These are phyloP conservation scores for Pseudogymnoascus sp. DNA, from an alignment of 2,329 filamentous ascomycete genomes.

Conservation along the genomic window DNA sequence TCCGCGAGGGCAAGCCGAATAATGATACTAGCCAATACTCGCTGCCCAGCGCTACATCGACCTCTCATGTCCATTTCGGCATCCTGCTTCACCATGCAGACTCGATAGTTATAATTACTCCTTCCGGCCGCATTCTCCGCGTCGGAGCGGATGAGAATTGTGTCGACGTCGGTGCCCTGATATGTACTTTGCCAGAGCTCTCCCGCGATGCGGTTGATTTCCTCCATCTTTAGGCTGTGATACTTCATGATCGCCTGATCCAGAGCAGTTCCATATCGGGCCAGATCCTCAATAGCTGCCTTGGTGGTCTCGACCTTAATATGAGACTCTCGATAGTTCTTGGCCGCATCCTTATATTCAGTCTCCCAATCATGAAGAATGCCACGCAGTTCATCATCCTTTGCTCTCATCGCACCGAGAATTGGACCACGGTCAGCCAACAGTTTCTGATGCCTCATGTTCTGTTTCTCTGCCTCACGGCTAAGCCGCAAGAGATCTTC, in stretches of 20 bases:
- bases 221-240: constrained; percentile 93
- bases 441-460: constrained; percentile 60
- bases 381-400: constrained; percentile 70
- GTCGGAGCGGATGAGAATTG: constrained; percentile 89
- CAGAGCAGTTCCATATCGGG: constrained; percentile 71
- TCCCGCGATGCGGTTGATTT: constrained; percentile 89
- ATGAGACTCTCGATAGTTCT: constrained; percentile 77
- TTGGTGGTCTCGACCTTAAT: constrained; percentile 88
- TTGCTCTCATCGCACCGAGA: constrained; percentile 72
- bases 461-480: constrained; percentile 59
- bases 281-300: constrained; percentile 84
- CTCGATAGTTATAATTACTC: constrained; percentile 90
- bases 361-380: constrained; percentile 74
- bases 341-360: constrained; percentile 76
- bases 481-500: constrained; percentile 73
- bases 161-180: constrained; percentile 94
- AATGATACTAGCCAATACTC: constrained; percentile 93
- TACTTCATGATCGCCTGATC: constrained; percentile 98
- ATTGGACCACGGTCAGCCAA: constrained; percentile 66
- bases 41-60: constrained; percentile 91
- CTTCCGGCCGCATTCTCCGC: constrained; percentile 68
- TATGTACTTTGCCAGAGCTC: constrained; percentile 98
- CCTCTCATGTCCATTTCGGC: constrained; percentile 99
- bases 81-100: constrained; percentile 96
- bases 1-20: constrained; percentile 93